A percentile compares a stretch with the other conserved stretches of the same genome.
Conservation (phyloP, 305 asterid species). For the Euphrasia arctica region DNA sequence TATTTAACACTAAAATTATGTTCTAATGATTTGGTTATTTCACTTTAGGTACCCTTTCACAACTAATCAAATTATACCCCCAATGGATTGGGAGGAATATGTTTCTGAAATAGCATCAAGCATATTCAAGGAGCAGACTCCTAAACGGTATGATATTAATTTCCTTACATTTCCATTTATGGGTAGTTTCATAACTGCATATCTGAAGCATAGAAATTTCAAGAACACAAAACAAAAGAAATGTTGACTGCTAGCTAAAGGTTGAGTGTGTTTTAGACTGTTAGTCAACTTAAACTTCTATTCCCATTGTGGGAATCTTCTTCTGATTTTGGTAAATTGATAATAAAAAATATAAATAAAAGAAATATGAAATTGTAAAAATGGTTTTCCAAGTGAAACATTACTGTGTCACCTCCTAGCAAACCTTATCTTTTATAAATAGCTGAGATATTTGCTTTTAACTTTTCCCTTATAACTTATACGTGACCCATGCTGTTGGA, state of each 20-base stretch:
- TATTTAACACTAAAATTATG: conserved; percentile 7
- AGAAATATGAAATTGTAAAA: not conserved
- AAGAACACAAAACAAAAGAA: not conserved
- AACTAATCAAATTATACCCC: conserved; percentile 69
- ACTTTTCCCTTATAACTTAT: not conserved
- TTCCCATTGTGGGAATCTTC: not conserved
- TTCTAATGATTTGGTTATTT: conserved; percentile 22
- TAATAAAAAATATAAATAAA: too few species aligned
- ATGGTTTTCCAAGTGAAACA: not conserved
- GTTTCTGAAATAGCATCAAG: conserved; percentile 84
- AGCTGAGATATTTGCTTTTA: conserved; percentile 1
- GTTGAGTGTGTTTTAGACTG: not conserved
- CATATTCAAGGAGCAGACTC: conserved; percentile 94
- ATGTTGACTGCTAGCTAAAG: not conserved
- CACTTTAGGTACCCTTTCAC: conserved; percentile 79
- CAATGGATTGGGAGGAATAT: conserved; percentile 98
- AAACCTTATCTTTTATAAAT: conserved; percentile 4
- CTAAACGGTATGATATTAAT: conserved; percentile 64
- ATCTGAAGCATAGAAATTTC: not conserved
- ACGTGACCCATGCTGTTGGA: conserved; percentile 5
- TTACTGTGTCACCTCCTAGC: not conserved
- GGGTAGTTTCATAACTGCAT: conserved; percentile 2
- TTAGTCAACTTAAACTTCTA: not conserved
- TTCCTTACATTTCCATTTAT: conserved; percentile 18
- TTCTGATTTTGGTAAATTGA: not conserved